Evolutionary conservation across 306 rosid species (phyloP), one percentile per base, ranked within the genome.

Genomic region (Neltuma alba): DNA sequence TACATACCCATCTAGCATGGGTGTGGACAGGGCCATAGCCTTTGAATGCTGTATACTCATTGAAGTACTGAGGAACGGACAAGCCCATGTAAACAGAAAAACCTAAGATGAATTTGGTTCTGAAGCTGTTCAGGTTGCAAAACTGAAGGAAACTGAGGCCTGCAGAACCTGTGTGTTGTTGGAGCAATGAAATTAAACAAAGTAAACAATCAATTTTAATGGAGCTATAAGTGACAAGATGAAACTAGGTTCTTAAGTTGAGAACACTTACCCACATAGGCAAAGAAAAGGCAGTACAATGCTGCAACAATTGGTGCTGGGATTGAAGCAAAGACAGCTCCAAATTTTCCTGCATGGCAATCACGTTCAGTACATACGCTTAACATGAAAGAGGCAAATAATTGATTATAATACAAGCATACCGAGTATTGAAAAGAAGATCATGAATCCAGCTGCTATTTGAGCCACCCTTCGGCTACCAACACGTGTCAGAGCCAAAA

Each of bases 401-500:
- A 36, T 6, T 48, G 33, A 21, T 31, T 25, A 40, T 7, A 23
- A 30, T 36, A 50, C 31, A 65, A 58, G 52, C 77, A 52, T 82
- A 89, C 99, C 99, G 15, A 94, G 97, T 63, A 94, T 87, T 77
- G 99, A 94, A 80, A 94, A 94, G 88, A 94, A 94, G 55, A 94
- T 92, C 99, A 94, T 94, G 90, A 94, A 94, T 74, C 92, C 90
- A 15, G 99, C 92, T 23, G 99, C 91, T 76, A 94, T 94, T 82
- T 94, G 99, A 64, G 90, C 99, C 16, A 94, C 99, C 74, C 99
- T 94, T 83, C 99, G 86, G 89, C 97, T 94, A 55, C 99, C 99
- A 0, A 94, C 97, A 1, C 97, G 97, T 4, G 99, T 94, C 87
- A 94, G 88, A 23, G 98, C 97, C 64, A 94, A 85, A 78, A 94